Base-by-base conservation (phyloP, 179 eudicot species). In the Corrigiola litoralis region DNA sequence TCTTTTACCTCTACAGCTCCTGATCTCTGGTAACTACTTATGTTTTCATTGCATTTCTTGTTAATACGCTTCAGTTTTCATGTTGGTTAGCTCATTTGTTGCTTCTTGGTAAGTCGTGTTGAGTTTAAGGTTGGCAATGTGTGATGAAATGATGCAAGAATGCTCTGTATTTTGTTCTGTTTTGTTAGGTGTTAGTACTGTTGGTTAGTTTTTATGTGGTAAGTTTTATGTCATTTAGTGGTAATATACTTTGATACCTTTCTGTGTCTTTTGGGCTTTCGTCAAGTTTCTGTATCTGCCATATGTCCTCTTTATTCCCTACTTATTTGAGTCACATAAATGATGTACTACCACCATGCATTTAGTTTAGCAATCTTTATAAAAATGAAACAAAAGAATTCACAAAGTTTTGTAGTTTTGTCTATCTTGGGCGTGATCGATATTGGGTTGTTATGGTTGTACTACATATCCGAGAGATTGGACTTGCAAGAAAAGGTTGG, bases 11-110 rank as follows among this genome's bases (percentile, higher is more conserved):
- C 59, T 3, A 6, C 64, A 55, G 16, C 42, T 55, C 37, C 61
- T 59, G n/a, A 74, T 74, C 45, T 68, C 73, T 74, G 78, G 78
- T 74, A 74, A 73, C 25, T 54, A 36, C 52, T 53, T 55, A 67
- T 25, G 34, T 52, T 16, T 54, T 16, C 8, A 24, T 53, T 29
- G 1, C 6, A 16, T 31, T 31, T 54, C 6, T 45, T 37, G 63
- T 1, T 27, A 21, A 17, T 67, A 32, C 8, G 42, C 58, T 66
- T 36, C 25, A 55, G n/a, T 14, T 32, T 54, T 42, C 34, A 51
- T 52, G 45, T 38, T 65, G 4, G 25, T 46, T 48, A 27, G 9
- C 34, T 23, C 1, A 11, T 10, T 40, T 56, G 32, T 8, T 27
- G 3, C 9, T n/a, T 32, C 13, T 44, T 38, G 27, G n/a, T 57